Conservation (phyloP, 345 rosid species). For the Eucalyptus tenuipes region DNA sequence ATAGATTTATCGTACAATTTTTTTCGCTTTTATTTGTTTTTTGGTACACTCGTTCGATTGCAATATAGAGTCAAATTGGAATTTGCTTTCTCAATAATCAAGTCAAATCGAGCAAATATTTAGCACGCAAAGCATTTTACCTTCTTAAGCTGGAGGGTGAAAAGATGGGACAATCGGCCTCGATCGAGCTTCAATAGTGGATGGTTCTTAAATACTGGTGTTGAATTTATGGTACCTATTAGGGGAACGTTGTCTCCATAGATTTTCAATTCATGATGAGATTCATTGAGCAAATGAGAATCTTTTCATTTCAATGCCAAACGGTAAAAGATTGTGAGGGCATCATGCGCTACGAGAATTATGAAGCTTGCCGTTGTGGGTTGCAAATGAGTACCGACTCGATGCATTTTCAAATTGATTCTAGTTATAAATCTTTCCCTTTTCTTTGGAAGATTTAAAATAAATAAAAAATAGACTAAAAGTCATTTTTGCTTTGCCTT, state of each 20-base stretch:
- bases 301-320: accelerated
- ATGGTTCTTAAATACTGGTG: background rate
- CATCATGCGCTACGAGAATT: background rate
- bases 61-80: background rate
- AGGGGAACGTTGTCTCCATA: accelerated
- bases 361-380: accelerated
- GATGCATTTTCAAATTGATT: background rate
- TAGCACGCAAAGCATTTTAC: background rate
- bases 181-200: background rate
- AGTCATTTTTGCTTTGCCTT: background rate
- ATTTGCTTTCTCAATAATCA: background rate
- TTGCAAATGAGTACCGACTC: accelerated
- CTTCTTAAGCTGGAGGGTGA: background rate
- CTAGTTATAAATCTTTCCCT: background rate
- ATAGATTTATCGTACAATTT: accelerated
- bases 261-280: background rate
- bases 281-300: background rate
- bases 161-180: background rate
- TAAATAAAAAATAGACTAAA: no score
- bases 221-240: background rate
- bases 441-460: no score
- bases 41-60: accelerated
- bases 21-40: no score
- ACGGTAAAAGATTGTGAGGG: background rate
- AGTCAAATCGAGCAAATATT: background rate